Evolutionary conservation across 148 eudicot species (phyloP).

Genomic region (Spergularia bocconei): DNA sequence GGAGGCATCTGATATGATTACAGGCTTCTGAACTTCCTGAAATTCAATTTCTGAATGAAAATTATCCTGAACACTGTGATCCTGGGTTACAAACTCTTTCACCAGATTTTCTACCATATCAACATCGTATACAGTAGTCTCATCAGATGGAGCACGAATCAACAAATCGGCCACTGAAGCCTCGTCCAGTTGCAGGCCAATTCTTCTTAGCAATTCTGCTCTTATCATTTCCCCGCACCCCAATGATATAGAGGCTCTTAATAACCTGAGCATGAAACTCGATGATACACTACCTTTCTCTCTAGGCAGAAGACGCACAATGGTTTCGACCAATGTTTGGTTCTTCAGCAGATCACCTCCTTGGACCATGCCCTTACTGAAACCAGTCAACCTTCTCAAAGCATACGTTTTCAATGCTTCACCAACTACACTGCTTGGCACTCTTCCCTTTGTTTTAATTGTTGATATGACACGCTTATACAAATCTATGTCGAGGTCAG

Average conservation of each 20-base stretch:
- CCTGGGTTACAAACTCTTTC: constrained; percentile 62
- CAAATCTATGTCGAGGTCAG: constrained; percentile 72
- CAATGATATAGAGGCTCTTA: constrained; percentile 48
- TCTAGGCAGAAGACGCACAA: constrained; percentile 53
- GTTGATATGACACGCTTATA: constrained; percentile 61
- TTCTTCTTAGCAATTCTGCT: constrained; percentile 47
- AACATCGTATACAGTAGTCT: constrained; percentile 49
- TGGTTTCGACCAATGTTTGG: constrained; percentile 53
- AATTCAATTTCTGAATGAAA: constrained; percentile 47
- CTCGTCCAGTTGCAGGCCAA: constrained; percentile 73
- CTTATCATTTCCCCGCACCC: constrained; percentile 62
- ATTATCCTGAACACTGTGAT: constrained; percentile 23
- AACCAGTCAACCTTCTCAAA: constrained; percentile 57
- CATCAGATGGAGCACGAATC: constrained; percentile 49
- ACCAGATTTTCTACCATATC: constrained; percentile 56
- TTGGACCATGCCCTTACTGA: constrained; percentile 50
- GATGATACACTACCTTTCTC: constrained; percentile 59
- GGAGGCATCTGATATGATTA: constrained; percentile 47
- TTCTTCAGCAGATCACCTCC: constrained; percentile 52
- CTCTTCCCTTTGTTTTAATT: constrained; percentile 54
- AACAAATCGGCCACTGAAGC: constrained; percentile 71
- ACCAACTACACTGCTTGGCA: constrained; percentile 57
- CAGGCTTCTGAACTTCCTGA: constrained; percentile 39
- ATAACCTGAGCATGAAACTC: constrained; percentile 62
- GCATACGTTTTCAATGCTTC: constrained; percentile 76